Evolutionary conservation across 208 protist genomes (phyloP).

Genomic region (Crithidia sp.): DNA sequence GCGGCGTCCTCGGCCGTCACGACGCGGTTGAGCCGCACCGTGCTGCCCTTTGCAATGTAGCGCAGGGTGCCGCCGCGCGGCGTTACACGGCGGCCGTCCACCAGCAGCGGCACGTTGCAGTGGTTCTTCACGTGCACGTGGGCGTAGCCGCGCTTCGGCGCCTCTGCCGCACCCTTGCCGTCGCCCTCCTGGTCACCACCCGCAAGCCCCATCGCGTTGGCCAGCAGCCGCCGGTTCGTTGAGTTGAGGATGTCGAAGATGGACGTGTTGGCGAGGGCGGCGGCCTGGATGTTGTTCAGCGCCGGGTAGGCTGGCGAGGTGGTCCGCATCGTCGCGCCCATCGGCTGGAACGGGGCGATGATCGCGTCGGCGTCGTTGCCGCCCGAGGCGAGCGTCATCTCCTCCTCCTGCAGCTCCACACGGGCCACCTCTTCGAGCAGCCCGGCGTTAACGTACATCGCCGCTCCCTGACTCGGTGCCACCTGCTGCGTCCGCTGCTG

Average conservation of each 20-base stretch:
- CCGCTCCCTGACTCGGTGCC: slow-evolving; percentile 32
- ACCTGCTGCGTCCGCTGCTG: slow-evolving; percentile 33
- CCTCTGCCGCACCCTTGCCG: neutral
- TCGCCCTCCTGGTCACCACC: slow-evolving; percentile 1
- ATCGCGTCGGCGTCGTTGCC: neutral
- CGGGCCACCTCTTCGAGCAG: slow-evolving; percentile 27
- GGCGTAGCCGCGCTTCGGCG: slow-evolving; percentile 38
- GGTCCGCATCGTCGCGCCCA: slow-evolving; percentile 2
- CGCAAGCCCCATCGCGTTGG: neutral
- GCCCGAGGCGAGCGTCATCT: slow-evolving; percentile 1
- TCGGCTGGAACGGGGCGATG: slow-evolving; percentile 15
- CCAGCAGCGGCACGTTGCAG: slow-evolving; percentile 45
- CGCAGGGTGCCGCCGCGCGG: slow-evolving; percentile 51
- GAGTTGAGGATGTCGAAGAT: slow-evolving; percentile 38
- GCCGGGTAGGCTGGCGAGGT: slow-evolving; percentile 11
- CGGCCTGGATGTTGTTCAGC: slow-evolving; percentile 17
- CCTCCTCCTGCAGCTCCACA: slow-evolving; percentile 26
- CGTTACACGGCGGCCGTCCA: slow-evolving; percentile 37
- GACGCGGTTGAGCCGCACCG: slow-evolving; percentile 34
- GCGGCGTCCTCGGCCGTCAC: slow-evolving; percentile 18
- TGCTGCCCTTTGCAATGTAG: slow-evolving; percentile 38
- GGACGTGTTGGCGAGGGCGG: slow-evolving; percentile 22
- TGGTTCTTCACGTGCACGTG: slow-evolving; percentile 60
- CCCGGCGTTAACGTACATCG: slow-evolving; percentile 41
- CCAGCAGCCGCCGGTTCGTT: slow-evolving; percentile 14